Conservation (phyloP, 1,139 yeast species). For the Pneumocystis carinii region DNA sequence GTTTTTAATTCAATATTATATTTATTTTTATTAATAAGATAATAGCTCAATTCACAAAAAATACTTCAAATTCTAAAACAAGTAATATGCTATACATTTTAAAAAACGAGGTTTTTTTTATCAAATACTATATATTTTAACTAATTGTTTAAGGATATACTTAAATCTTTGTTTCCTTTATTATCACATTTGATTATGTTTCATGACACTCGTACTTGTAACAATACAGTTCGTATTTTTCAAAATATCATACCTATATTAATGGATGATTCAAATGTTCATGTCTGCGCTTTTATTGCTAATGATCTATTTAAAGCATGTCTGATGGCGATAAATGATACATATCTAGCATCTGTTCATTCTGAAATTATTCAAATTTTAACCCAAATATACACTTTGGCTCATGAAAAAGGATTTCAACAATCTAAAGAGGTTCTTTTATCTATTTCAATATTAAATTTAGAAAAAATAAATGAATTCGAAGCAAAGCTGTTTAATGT, state of each 20-base stretch:
- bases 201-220: constrained; percentile 1
- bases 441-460: background rate
- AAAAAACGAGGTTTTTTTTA: background rate
- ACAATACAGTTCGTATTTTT: background rate
- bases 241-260: background rate
- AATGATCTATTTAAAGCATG: background rate
- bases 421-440: background rate
- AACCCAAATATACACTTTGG: background rate
- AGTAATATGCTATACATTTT: background rate
- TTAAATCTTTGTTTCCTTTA: background rate
- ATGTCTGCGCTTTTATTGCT: background rate
- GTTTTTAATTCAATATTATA: background rate
- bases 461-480: background rate
- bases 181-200: background rate
- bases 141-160: background rate
- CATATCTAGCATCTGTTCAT: background rate
- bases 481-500: background rate
- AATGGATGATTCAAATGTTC: background rate
- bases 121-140: background rate
- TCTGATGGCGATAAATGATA: background rate
- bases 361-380: background rate
- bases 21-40: background rate
- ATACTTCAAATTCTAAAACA: background rate
- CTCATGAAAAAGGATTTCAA: background rate
- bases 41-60: background rate